Conservation (phyloP, 768 basidiomycete species). For the Brasilioporus rufonigricans region DNA sequence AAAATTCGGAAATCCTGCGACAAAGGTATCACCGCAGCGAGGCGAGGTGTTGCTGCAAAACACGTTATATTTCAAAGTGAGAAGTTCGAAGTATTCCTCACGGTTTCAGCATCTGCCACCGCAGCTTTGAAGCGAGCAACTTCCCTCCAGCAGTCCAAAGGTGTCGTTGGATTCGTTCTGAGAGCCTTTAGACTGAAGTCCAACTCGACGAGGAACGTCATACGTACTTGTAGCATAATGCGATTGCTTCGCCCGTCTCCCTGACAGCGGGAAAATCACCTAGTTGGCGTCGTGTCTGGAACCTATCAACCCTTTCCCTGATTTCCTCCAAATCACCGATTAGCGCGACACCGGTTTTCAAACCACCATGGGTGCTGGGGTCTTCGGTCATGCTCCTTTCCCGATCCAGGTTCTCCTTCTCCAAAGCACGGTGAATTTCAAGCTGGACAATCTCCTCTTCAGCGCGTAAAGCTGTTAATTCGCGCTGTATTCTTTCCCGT, state of each 20-base stretch:
- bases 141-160: constrained; percentile 75
- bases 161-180: constrained; percentile 44
- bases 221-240: constrained; percentile 70
- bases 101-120: constrained; percentile 69
- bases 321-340: constrained; percentile 77
- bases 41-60: constrained; percentile 58
- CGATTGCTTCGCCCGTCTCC: constrained; percentile 54
- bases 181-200: not conserved
- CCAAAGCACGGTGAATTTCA: constrained; percentile 75
- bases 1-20: not conserved
- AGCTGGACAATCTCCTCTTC: constrained; percentile 69
- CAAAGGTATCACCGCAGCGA: constrained; percentile 43
- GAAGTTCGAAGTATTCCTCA: constrained; percentile 27
- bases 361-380: constrained; percentile 36
- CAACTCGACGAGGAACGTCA: not conserved
- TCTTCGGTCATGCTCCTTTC: constrained; percentile 57
- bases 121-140: constrained; percentile 68
- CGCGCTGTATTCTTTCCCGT: constrained; percentile 65
- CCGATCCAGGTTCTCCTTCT: constrained; percentile 84
- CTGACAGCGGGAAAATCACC: constrained; percentile 56
- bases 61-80: constrained; percentile 10
- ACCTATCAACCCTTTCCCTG: constrained; percentile 67
- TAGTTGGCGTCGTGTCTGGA: constrained; percentile 55
- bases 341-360: constrained; percentile 61
- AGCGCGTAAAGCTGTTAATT: constrained; percentile 60